A percentile compares a stretch with the other conserved stretches of the same genome.
Conservation (phyloP, 176 grass and related monocot genomes). For the Oryza brachyantha region DNA sequence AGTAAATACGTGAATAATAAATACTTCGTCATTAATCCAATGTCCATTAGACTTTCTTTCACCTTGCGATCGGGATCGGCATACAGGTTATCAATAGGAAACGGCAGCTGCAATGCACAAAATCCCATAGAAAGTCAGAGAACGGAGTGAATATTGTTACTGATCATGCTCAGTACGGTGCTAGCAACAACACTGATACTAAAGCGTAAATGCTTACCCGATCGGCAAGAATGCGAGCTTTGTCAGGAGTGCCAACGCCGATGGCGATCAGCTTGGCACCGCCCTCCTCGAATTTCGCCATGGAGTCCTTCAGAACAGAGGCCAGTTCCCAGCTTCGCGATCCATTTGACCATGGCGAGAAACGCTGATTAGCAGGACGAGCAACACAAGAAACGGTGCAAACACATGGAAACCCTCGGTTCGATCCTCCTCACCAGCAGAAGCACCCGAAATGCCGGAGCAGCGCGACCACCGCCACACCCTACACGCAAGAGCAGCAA, state of each 20-base stretch:
- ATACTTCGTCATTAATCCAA: not conserved
- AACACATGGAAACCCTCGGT: not conserved
- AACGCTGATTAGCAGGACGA: not conserved
- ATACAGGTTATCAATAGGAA: conserved; percentile 82
- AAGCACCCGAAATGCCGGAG: conserved; percentile 80
- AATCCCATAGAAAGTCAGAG: conserved; percentile 7
- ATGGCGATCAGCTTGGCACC: conserved; percentile 74
- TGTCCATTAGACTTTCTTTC: not conserved
- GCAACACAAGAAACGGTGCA: not conserved
- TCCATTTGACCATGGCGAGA: not conserved
- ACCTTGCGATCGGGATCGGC: conserved; percentile 92
- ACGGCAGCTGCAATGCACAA: conserved; percentile 52
- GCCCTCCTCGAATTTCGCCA: conserved; percentile 50
- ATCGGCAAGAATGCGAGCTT: conserved; percentile 77
- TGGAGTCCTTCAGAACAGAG: conserved; percentile 73
- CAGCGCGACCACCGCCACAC: conserved; percentile 72
- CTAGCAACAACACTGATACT: not conserved
- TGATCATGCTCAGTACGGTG: not conserved
- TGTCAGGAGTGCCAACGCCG: conserved; percentile 77
- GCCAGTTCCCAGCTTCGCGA: conserved; percentile 76
- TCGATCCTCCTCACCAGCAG: conserved; percentile 64
- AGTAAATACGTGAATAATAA: not conserved
- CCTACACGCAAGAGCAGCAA: conserved; percentile 26
- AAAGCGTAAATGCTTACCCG: conserved; percentile 34
- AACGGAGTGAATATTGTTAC: not conserved